These are phyloP conservation scores for Penicillium steckii DNA, from an alignment of 495 filamentous ascomycete species.

Conservation along the genomic window DNA sequence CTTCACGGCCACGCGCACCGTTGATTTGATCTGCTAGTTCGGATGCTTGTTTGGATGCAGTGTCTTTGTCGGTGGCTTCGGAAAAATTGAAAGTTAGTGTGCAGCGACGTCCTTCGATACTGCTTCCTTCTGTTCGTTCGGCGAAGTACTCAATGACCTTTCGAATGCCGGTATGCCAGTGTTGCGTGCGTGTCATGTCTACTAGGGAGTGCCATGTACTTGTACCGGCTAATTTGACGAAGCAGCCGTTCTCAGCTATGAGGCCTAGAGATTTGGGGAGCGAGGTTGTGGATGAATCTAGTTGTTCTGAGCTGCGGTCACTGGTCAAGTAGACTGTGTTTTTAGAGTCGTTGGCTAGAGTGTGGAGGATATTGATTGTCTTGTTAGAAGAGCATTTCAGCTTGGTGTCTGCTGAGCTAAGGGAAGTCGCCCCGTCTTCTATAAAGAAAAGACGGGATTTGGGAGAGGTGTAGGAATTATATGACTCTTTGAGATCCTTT, in stretches of 20 bases:
- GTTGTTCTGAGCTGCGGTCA: conserved; percentile 70
- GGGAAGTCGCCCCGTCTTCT: conserved; percentile 77
- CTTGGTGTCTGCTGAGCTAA: conserved; percentile 41
- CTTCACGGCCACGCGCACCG: conserved; percentile 72
- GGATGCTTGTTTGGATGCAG: conserved; percentile 68
- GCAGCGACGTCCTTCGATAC: conserved; percentile 74
- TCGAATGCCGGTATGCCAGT: conserved; percentile 72
- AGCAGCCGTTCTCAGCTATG: conserved; percentile 89
- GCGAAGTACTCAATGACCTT: conserved; percentile 77
- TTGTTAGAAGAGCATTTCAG: conserved; percentile 64
- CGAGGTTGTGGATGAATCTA: conserved; percentile 63
- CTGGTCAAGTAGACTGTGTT: conserved; percentile 87
- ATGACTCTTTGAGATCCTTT: conserved; percentile 55
- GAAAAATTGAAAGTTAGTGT: conserved; percentile 78
- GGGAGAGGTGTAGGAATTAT: conserved; percentile 55
- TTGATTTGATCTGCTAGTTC: conserved; percentile 88
- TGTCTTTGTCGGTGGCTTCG: conserved; percentile 64
- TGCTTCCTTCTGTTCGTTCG: conserved; percentile 79
- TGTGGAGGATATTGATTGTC: conserved; percentile 63
- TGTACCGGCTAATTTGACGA: conserved; percentile 59
- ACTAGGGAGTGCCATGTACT: conserved; percentile 65
- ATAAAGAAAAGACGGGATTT: conserved; percentile 71
- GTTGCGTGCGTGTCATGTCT: conserved; percentile 57
- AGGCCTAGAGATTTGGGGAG: conserved; percentile 66
- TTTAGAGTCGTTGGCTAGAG: conserved; percentile 62